Percentiles rank a stretch among this genome's conserved stretches.
Evolutionary conservation across 2,329 filamentous ascomycete genomes (phyloP).

Genomic region (Stromatinia cepivora): DNA sequence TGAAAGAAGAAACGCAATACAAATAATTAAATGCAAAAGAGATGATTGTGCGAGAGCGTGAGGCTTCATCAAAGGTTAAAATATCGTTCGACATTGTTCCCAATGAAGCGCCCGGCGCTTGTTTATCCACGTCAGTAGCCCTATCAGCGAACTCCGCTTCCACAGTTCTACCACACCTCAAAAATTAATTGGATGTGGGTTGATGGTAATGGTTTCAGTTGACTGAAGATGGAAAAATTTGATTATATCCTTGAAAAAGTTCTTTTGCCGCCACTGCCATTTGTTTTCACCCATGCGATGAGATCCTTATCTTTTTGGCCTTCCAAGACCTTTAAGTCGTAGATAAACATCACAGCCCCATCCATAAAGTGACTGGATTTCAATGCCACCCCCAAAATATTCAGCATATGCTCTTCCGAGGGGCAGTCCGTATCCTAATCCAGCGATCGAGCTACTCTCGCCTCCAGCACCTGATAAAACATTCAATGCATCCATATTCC

Average conservation of each 20-base stretch:
- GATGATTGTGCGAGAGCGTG: background rate
- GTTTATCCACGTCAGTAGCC: background rate
- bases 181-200: constrained; percentile 4
- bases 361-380: constrained; percentile 91
- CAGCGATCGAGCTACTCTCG: constrained; percentile 82
- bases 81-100: background rate
- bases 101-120: background rate
- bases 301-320: constrained; percentile 28
- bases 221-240: constrained; percentile 10
- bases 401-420: constrained; percentile 92
- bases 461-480: constrained; percentile 71
- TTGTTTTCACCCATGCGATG: background rate
- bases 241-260: background rate
- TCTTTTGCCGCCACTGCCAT: background rate
- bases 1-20: background rate
- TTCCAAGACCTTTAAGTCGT: constrained; percentile 46
- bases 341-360: constrained; percentile 77
- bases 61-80: constrained; percentile 1
- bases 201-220: background rate
- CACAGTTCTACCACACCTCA: constrained; percentile 1
- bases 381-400: constrained; percentile 95
- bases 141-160: constrained; percentile 4
- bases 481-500: constrained; percentile 67
- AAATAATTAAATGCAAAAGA: background rate
- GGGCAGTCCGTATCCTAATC: constrained; percentile 88